Evolutionary conservation across 139 green algal species (phyloP).

Genomic region (Tetraselmis chui): DNA sequence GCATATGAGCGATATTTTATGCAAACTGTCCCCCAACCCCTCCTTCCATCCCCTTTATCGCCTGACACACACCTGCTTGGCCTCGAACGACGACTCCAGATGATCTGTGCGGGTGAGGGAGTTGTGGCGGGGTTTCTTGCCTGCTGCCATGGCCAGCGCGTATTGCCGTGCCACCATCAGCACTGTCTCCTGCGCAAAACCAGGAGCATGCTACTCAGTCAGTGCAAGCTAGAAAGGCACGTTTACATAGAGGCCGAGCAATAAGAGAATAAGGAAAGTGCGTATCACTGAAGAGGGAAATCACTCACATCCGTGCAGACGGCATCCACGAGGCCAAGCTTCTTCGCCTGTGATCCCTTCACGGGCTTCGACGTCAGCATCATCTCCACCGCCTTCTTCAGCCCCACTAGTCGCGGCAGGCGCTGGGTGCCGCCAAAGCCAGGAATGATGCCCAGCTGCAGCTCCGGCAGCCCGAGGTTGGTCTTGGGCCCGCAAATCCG

Average conservation of each 20-base stretch:
- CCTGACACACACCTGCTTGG: slow-evolving; percentile 2
- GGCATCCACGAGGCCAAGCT: slow-evolving; percentile 85
- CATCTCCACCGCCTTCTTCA: slow-evolving; percentile 87
- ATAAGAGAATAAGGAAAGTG: no score
- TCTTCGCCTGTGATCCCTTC: slow-evolving; percentile 43
- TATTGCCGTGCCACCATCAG: slow-evolving; percentile 21
- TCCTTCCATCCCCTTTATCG: no score
- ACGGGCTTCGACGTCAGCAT: slow-evolving; percentile 82
- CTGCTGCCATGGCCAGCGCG: slow-evolving; percentile 78
- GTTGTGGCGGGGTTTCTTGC: slow-evolving; percentile 34
- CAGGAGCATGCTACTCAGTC: no score
- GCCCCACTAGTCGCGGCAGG: slow-evolving; percentile 88
- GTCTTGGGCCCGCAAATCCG: slow-evolving; percentile 48
- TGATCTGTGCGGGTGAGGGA: slow-evolving; percentile 38
- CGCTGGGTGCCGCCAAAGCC: slow-evolving; percentile 97
- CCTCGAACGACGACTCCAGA: not conserved
- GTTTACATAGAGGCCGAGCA: no score
- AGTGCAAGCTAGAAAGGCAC: no score
- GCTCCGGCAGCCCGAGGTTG: slow-evolving; percentile 88
- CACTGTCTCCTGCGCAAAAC: not conserved
- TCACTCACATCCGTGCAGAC: slow-evolving; percentile 31
- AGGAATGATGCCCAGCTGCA: slow-evolving; percentile 93
- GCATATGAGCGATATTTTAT: no score
- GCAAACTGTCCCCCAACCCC: no score
- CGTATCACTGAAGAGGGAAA: no score